Evolutionary conservation across 139 green algal genomes (phyloP).

Genomic region (Micractinium sp.): DNA sequence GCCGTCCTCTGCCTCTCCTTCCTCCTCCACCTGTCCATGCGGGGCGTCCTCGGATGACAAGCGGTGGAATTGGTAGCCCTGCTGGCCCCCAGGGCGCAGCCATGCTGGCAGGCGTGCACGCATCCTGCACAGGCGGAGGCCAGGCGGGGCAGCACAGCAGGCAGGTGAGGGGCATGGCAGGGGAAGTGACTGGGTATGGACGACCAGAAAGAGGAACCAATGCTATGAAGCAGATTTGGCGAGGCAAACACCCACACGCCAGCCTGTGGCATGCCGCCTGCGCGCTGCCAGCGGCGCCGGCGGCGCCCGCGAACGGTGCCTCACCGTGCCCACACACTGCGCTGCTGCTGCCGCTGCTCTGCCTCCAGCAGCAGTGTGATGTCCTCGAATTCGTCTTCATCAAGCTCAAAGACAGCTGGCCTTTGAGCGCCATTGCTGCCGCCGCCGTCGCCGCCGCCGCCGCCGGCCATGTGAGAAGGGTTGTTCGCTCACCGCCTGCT

Average conservation of each 20-base stretch:
- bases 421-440: background rate
- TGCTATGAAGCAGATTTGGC: background rate
- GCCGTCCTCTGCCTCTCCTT: background rate
- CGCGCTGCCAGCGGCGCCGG: background rate
- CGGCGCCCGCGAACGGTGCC: background rate
- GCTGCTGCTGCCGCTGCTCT: conserved; percentile 23
- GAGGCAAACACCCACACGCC: background rate
- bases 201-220: background rate
- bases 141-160: no score
- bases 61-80: background rate
- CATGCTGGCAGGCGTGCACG: conserved; percentile 8
- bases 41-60: background rate
- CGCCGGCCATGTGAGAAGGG: background rate
- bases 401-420: background rate
- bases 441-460: background rate
- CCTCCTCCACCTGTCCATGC: background rate
- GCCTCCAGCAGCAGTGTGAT: conserved; percentile 33
- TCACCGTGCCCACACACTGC: conserved; percentile 10
- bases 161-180: no score
- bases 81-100: background rate
- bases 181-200: no score
- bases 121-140: background rate
- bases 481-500: background rate
- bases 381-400: conserved; percentile 36
- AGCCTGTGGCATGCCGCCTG: background rate